A percentile compares a stretch with the other conserved stretches of the same genome.
phyloP scores from a whole-genome alignment of 768 basidiomycete species.

The Mrakia blollopis region DNA sequence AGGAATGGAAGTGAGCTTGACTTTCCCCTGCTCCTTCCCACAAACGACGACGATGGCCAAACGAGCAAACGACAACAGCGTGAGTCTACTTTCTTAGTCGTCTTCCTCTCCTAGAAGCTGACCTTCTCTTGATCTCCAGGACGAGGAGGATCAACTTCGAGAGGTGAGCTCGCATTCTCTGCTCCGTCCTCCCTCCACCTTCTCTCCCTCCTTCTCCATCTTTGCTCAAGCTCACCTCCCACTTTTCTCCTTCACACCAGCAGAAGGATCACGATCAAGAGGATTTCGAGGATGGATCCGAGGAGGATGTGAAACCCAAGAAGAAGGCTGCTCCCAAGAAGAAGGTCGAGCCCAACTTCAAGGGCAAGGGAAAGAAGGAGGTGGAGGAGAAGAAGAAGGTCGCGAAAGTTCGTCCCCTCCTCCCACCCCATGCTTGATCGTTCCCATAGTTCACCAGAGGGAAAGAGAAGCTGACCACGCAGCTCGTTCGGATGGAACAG shows the following conservation, averaged over 20 bases:
- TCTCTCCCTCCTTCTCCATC: background rate
- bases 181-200: no score
- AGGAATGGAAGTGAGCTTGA: background rate
- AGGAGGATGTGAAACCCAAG: constrained; percentile 2
- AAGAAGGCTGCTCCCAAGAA: background rate
- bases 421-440: no score
- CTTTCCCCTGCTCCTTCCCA: background rate
- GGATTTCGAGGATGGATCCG: background rate
- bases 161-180: background rate
- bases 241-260: background rate
- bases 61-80: background rate
- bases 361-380: background rate
- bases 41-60: constrained; percentile 9
- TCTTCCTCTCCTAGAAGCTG: background rate
- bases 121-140: background rate
- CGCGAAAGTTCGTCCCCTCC: background rate
- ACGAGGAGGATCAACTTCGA: background rate
- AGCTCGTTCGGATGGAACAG: background rate
- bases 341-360: background rate
- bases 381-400: background rate
- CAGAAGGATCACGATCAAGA: background rate
- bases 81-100: background rate
- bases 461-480: background rate
- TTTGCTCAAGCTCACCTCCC: background rate
- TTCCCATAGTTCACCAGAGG: no score